Percentiles rank a stretch among this genome's conserved stretches.
phyloP scores from a whole-genome alignment of 495 filamentous ascomycete genomes.

The Apiosordaria backusii region DNA sequence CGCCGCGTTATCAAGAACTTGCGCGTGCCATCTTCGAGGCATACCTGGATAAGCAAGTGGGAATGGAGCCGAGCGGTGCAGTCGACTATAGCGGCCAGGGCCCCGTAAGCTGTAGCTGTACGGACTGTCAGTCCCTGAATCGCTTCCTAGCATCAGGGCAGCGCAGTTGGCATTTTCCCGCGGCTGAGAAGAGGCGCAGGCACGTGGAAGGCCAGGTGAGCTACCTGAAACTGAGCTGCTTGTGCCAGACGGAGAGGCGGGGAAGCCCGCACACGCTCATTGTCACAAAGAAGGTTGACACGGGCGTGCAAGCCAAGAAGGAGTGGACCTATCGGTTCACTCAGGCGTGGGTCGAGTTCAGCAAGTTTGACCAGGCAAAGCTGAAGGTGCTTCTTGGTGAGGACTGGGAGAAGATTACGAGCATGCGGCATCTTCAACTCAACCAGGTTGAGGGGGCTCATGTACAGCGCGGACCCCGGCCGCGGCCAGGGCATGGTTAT shows the following conservation, averaged over 20 bases:
- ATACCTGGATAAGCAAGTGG: conserved; percentile 20
- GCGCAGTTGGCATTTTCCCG: neutral
- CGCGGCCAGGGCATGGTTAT: neutral
- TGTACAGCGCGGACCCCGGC: neutral
- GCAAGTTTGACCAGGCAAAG: conserved; percentile 10
- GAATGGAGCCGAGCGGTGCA: conserved; percentile 13
- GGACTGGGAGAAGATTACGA: conserved; percentile 10
- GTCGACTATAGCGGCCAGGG: neutral
- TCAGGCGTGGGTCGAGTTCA: neutral
- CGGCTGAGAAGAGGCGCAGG: neutral
- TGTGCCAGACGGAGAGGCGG: neutral
- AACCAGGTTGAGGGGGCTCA: too few relatives aligned
- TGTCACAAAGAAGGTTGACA: neutral
- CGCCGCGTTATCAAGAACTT: conserved; percentile 16
- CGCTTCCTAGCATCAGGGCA: neutral
- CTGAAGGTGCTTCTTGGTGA: conserved; percentile 8
- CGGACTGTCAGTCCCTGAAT: neutral
- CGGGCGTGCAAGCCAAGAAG: neutral
- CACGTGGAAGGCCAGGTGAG: neutral
- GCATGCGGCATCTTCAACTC: conserved; percentile 7
- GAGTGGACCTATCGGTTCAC: neutral
- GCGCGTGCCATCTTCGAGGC: conserved; percentile 19
- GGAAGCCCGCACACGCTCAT: conserved; percentile 1
- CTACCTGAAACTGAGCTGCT: neutral
- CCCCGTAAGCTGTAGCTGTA: conserved; percentile 4